Conservation (phyloP, 192 early-diverging fungal species). For the Lunasporangiospora selenospora region DNA sequence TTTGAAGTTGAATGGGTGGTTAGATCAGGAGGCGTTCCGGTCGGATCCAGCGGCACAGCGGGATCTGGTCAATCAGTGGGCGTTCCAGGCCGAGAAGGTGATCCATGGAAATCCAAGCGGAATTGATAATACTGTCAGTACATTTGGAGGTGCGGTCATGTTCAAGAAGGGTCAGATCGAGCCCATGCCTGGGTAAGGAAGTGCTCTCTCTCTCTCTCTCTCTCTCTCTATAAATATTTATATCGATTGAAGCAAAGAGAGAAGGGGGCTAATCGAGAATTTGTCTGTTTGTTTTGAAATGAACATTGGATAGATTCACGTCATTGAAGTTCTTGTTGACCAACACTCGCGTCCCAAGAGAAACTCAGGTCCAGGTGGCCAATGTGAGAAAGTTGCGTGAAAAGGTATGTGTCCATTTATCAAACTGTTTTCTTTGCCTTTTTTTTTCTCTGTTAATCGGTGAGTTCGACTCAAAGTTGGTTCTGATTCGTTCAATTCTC, state of each 20-base stretch:
- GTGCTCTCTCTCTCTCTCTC: no score
- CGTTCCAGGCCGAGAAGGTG: conserved; percentile 91
- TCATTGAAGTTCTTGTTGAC: conserved; percentile 84
- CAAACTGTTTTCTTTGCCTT: no score
- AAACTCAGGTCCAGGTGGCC: conserved; percentile 87
- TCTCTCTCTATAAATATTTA: no score
- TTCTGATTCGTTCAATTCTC: no score
- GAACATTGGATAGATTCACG: conserved; percentile 54
- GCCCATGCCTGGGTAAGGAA: conserved; percentile 40
- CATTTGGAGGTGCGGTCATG: conserved; percentile 69
- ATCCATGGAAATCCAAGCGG: conserved; percentile 96
- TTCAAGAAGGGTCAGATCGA: conserved; percentile 49
- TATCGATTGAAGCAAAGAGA: no score
- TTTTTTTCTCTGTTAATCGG: no score
- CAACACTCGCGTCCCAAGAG: conserved; percentile 89
- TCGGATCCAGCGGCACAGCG: conserved; percentile 5
- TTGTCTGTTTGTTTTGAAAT: not conserved
- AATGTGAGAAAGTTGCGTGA: conserved; percentile 69
- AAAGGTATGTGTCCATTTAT: conserved; percentile 42
- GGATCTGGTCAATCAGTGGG: conserved; percentile 85
- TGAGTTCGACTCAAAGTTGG: no score
- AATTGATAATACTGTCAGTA: conserved; percentile 91
- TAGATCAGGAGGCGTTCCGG: conserved; percentile 30
- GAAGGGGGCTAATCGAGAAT: not conserved
- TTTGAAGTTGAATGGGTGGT: conserved; percentile 47